Conservation (phyloP, 2,329 filamentous ascomycete genomes). For the Cladosporium sp. region DNA sequence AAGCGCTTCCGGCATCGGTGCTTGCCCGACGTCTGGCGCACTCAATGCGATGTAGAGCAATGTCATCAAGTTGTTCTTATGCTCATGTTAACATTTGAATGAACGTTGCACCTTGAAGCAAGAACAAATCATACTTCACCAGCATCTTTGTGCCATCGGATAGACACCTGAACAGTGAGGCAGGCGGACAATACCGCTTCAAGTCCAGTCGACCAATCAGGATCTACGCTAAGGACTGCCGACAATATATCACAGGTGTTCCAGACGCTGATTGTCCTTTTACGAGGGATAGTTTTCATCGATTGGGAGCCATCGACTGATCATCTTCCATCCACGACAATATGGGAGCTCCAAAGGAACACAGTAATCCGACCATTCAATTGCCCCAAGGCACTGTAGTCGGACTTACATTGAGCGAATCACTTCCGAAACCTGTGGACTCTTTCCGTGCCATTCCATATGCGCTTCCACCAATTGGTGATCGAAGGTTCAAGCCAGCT, state of each 20-base stretch:
- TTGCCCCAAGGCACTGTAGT: conserved; percentile 2
- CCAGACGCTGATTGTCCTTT: neutral
- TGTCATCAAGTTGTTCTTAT: neutral
- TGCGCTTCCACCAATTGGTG: conserved; percentile 8
- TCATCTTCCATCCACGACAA: neutral
- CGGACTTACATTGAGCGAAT: conserved; percentile 3
- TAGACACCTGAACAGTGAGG: no score
- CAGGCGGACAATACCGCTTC: no score
- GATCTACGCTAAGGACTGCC: neutral
- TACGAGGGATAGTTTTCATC: neutral
- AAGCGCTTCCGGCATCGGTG: conserved; percentile 9
- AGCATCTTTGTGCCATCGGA: no score
- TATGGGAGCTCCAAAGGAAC: conserved; percentile 5
- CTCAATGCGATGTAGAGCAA: neutral
- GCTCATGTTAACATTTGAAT: no score
- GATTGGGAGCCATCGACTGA: no score
- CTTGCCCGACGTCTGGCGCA: conserved; percentile 9
- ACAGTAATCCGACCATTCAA: neutral
- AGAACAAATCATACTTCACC: no score
- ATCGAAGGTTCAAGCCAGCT: conserved; percentile 4
- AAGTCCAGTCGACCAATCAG: neutral
- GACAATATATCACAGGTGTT: neutral
- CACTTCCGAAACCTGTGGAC: neutral
- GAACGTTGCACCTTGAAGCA: no score
- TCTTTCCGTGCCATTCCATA: conserved; percentile 8